Percentiles rank a stretch among this genome's conserved stretches.
Conservation (phyloP, 805 yeast species). For the Saturnispora hagleri region DNA sequence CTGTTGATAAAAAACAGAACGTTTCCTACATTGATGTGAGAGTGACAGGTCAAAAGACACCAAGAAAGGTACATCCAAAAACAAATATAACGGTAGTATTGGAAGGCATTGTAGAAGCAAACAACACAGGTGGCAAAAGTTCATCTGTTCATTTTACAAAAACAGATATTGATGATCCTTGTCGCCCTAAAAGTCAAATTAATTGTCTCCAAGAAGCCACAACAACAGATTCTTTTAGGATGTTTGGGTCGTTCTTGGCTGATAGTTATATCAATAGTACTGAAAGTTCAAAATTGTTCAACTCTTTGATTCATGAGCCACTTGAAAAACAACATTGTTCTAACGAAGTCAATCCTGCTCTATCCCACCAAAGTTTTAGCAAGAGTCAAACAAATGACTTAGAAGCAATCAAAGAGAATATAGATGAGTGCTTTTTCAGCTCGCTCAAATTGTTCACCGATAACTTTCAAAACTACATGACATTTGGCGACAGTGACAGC, state of each 20-base stretch:
- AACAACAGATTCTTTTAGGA: background rate
- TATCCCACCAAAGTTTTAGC: background rate
- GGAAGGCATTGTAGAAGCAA: no score
- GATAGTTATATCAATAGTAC: background rate
- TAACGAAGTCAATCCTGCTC: no score
- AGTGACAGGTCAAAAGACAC: background rate
- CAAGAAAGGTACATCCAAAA: background rate
- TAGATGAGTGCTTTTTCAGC: background rate
- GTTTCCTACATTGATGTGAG: background rate
- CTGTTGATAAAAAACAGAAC: background rate
- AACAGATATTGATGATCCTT: background rate
- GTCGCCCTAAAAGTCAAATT: background rate
- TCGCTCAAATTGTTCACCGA: background rate
- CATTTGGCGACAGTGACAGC: background rate
- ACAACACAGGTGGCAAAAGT: no score
- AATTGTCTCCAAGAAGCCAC: background rate
- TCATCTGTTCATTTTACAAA: background rate
- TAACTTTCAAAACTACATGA: background rate
- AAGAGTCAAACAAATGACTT: background rate
- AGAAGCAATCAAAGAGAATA: background rate
- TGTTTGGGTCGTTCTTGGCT: background rate
- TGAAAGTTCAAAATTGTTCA: background rate
- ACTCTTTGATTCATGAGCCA: background rate
- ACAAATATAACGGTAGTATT: background rate
- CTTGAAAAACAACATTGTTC: background rate